Evolutionary conservation across 2,329 filamentous ascomycete genomes (phyloP).

Genomic region (Septoria petroselini): DNA sequence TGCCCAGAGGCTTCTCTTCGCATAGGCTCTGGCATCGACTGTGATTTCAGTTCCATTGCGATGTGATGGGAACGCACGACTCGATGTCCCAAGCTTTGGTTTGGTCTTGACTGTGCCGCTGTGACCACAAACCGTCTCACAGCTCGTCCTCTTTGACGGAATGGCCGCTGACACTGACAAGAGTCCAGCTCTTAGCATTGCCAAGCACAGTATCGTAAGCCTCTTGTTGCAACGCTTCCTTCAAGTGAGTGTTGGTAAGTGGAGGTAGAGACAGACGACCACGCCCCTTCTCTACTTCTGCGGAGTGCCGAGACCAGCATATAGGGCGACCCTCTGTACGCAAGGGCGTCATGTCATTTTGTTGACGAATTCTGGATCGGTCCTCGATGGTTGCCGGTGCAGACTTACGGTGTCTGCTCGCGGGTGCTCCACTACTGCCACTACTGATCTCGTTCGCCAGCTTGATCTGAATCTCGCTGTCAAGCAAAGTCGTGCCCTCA

Average conservation of each 20-base stretch:
- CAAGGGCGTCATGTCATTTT: not conserved
- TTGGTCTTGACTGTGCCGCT: too few relatives aligned
- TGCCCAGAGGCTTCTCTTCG: too few relatives aligned
- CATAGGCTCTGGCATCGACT: too few relatives aligned
- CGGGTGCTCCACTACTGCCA: not conserved
- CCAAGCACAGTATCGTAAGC: slow-evolving; percentile 32
- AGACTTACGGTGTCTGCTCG: not conserved
- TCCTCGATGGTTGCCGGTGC: too few relatives aligned
- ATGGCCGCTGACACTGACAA: slow-evolving; percentile 35
- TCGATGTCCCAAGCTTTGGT: too few relatives aligned
- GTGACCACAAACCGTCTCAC: too few relatives aligned
- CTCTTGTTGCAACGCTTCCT: slow-evolving; percentile 23
- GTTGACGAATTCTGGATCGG: not conserved
- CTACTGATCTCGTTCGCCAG: not conserved
- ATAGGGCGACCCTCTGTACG: not conserved
- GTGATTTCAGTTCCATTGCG: too few relatives aligned
- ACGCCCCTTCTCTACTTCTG: not conserved
- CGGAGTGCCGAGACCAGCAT: not conserved
- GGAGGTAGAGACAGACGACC: slow-evolving; percentile 8
- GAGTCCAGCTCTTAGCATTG: slow-evolving; percentile 24
- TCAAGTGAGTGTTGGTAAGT: slow-evolving; percentile 13
- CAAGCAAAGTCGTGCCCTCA: not conserved
- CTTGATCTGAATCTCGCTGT: not conserved
- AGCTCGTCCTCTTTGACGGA: slow-evolving; percentile 33
- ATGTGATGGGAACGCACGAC: too few relatives aligned